Base-by-base conservation (phyloP, 1,284 basidiomycete species). In the Crepidotus sp. region DNA sequence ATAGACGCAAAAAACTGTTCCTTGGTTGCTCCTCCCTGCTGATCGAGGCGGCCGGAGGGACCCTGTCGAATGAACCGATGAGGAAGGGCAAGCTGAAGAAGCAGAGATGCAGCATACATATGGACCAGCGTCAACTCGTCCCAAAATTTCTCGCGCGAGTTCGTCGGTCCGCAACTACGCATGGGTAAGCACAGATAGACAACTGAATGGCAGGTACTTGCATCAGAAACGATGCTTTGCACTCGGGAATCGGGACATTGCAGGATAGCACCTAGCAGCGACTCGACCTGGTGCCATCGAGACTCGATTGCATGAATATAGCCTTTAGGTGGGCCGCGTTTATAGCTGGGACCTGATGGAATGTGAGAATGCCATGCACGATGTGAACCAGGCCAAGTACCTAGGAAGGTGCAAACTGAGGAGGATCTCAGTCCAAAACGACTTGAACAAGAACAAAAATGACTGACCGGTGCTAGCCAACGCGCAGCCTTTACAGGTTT, bases 301-400 rank as follows among this genome's bases (percentile, higher is more conserved):
- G 87, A 84, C 63, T 92, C 88, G 49, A 92, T 89, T 27, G 88
- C 88, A 59, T 88, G 84, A 43, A 92, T 90, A 59, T 92, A 92
- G 17, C 89, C 89, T 59, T 88, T 89, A 4, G 88, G 87, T 10
- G 88, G 87, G n/a, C 84, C 83, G 14, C 84, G 76, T 58, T 90
- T 89, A 61, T 83, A 83, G 56, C 78, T 86, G 0, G 84, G 83
- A 32, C 85, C 83, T 85, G 44, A 25, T 36, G 30, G 26, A 36
- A 35, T 45, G 42, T 30, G 40, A 30, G 32, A 17, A 9, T 7
- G 35, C 22, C 36, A 46, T 34, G 41, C 42, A 29, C 29, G 34
- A 37, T n/a, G 31, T 15, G 11, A 19, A 27, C 22, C 17, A 41
- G n/a, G 31, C 26, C 21, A 32, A 32, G 17, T 15, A 82, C 83